Evolutionary conservation across 441 rosid genomes (phyloP).

Genomic region (Erodium moschatum): DNA sequence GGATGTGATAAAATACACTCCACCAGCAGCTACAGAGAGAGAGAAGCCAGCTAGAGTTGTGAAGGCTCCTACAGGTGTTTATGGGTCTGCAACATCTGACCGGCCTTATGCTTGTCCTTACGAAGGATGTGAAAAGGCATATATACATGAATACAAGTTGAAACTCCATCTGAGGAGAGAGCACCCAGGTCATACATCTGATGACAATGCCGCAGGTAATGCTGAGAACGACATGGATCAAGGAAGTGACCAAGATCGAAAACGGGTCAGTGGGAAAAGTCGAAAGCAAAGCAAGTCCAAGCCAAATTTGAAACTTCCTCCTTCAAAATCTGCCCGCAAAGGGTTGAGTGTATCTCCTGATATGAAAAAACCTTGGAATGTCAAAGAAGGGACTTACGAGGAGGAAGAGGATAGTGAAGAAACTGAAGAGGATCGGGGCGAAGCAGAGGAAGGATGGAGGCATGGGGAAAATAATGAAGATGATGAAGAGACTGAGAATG

Average conservation of each 20-base stretch:
- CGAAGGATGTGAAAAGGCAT: constrained; percentile 76
- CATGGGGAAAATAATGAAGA: constrained; percentile 62
- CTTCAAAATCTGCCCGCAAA: constrained; percentile 47
- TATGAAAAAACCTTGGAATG: constrained; percentile 49
- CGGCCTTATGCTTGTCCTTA: constrained; percentile 90
- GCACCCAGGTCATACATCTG: constrained; percentile 23
- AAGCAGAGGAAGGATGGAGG: constrained; percentile 73
- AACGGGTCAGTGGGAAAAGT: constrained; percentile 31
- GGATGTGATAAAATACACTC: constrained; percentile 49
- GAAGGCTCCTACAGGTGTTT: constrained; percentile 45
- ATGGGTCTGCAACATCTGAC: constrained; percentile 55
- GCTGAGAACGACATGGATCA: constrained; percentile 63
- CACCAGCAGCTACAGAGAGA: constrained; percentile 29
- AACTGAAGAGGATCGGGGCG: constrained; percentile 69
- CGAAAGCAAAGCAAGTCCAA: constrained; percentile 51
- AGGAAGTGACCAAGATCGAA: constrained; percentile 62
- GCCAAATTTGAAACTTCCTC: constrained; percentile 54
- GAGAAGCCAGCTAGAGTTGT: constrained; percentile 56
- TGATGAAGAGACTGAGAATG: constrained; percentile 86
- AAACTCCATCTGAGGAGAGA: constrained; percentile 26
- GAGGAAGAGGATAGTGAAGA: constrained; percentile 59
- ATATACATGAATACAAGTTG: constrained; percentile 26
- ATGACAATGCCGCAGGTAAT: constrained; percentile 23
- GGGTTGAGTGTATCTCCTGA: constrained; percentile 49
- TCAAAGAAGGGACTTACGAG: constrained; percentile 37